Base-by-base conservation (phyloP, 2,329 filamentous ascomycete species). In the Aureobasidium melanogenum region DNA sequence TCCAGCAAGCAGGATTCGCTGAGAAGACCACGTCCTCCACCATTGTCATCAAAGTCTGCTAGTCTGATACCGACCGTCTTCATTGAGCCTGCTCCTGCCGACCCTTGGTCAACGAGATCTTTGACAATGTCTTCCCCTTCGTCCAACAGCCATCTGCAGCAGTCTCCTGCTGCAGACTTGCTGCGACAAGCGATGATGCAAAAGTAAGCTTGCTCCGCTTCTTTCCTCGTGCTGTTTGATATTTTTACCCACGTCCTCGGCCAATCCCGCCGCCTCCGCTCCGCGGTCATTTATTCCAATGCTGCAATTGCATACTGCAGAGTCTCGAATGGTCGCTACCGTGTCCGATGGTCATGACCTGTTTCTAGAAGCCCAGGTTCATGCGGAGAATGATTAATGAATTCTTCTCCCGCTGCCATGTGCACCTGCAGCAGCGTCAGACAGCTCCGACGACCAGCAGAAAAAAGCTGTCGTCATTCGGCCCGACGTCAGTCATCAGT, bases 101-200 rank as follows among this genome's bases (percentile, higher is more conserved):
- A 64, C 59, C 61, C 61, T 51, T 69, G 66, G 66, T 62, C 68
- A 41, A 66, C 67, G 69, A 64, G 64, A 60, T 61, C 55, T 32
- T 43, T 52, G 41, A 64, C 50, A 52, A 66, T 67, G 62, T 66
- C 67, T 54, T 63, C 63, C 17, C 62, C 67, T 44, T 59, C 76
- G 71, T 75, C 76, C 71, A 73, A 76, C 67, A 80, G 79, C 67
- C 73, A 77, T 67, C 56, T 39, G 19, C 56, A 48, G 32, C 56
- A 59, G 44, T 59, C 78, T 67, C 77, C 76, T 63, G 81, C 83
- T 60, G 79, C 80, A 56, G 82, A 84, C 68, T 73, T 84, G 72
- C 73, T 84, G 68, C 78, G 82, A 69, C 83, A 84, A 73, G 78
- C 81, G 63, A 79, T 82, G 72, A 73, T 79, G 71, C 80, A 81